A percentile compares a stretch with the other conserved stretches of the same genome.
These are phyloP conservation scores for Trametes versicolor DNA, from an alignment of 1,284 basidiomycete species.

Conservation along the genomic window DNA sequence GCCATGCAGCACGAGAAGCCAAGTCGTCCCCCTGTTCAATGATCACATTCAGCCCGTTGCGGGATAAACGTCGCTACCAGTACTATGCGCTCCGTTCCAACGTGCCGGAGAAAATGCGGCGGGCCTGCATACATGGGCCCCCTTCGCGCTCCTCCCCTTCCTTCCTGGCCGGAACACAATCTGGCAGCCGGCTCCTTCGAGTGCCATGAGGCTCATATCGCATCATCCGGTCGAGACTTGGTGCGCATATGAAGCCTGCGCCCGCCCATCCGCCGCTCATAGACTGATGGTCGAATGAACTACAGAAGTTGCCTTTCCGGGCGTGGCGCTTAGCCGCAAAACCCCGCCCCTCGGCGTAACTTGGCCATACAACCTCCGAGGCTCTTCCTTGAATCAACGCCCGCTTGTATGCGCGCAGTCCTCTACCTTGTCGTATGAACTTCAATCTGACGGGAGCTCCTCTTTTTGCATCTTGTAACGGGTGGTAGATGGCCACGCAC, in stretches of 20 bases:
- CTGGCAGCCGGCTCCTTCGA: not conserved
- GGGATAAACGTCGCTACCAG: constrained; percentile 18
- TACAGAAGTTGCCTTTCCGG: constrained; percentile 27
- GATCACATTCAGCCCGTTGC: not conserved
- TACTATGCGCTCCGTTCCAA: not conserved
- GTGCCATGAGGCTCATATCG: not conserved
- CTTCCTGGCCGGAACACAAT: not conserved
- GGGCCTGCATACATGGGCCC: constrained; percentile 7
- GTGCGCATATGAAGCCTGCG: not conserved
- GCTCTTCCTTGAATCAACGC: constrained; percentile 14
- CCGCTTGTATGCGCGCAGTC: no score
- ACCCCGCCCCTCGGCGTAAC: constrained; percentile 18
- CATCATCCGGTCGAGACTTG: not conserved
- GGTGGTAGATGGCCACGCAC: no score
- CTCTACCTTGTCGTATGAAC: no score
- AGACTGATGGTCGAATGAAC: constrained; percentile 5
- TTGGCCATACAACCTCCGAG: constrained; percentile 16
- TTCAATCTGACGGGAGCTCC: no score
- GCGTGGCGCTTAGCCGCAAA: not conserved
- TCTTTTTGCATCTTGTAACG: no score
- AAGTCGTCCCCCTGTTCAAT: not conserved
- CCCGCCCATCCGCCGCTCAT: not conserved
- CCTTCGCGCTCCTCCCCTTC: not conserved
- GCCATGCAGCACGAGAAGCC: not conserved
- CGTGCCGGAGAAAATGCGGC: constrained; percentile 28